A percentile compares a stretch with the other conserved stretches of the same genome.
Evolutionary conservation across 2,329 filamentous ascomycete genomes (phyloP).

Genomic region (Pseudocercospora crystallina): DNA sequence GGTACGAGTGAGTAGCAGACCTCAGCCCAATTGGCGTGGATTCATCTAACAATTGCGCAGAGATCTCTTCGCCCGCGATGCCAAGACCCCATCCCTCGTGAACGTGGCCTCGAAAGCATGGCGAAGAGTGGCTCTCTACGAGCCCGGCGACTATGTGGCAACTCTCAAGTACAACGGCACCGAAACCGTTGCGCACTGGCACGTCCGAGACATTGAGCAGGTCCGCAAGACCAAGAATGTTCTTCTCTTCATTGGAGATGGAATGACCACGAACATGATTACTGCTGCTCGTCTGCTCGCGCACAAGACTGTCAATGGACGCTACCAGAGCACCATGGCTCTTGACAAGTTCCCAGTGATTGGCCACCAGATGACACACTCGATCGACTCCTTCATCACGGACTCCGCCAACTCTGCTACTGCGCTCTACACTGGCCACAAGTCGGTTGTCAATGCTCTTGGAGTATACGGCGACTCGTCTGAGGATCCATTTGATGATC

Average conservation of each 20-base stretch:
- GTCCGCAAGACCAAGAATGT: conserved; percentile 72
- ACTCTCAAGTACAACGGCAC: conserved; percentile 73
- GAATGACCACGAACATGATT: conserved; percentile 62
- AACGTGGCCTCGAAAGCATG: conserved; percentile 80
- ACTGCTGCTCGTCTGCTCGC: conserved; percentile 73
- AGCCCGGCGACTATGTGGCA: conserved; percentile 77
- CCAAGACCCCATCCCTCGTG: conserved; percentile 67
- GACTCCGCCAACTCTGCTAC: conserved; percentile 84
- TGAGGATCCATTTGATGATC: conserved; percentile 71
- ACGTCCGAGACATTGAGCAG: conserved; percentile 68
- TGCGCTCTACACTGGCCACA: conserved; percentile 79
- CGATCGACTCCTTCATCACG: conserved; percentile 77
- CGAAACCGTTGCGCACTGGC: conserved; percentile 73
- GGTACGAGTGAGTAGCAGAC: conserved; percentile 61
- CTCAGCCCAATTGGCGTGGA: not conserved
- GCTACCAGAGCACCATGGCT: conserved; percentile 70
- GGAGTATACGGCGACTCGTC: conserved; percentile 80
- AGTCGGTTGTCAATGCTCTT: conserved; percentile 78
- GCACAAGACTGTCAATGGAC: conserved; percentile 81
- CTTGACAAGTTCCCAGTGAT: conserved; percentile 73
- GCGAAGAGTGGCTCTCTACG: conserved; percentile 70
- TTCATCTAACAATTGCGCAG: conserved; percentile 13
- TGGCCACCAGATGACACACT: conserved; percentile 86
- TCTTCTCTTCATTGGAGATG: conserved; percentile 77
- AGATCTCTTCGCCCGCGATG: conserved; percentile 75